phyloP scores from a whole-genome alignment of 805 yeast genomes.

The Lachancea waltii region DNA sequence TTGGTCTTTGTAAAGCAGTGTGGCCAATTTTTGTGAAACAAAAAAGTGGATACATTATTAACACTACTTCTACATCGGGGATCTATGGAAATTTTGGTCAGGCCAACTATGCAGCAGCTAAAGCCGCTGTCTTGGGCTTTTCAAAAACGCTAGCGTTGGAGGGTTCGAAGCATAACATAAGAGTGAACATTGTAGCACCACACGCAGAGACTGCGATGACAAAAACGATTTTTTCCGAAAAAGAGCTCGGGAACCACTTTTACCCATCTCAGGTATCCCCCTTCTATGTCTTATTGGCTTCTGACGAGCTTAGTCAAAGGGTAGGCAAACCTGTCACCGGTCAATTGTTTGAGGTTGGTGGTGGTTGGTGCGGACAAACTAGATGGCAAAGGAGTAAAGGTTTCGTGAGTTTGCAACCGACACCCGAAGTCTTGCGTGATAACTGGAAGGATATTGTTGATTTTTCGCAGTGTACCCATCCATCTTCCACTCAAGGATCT shows the following conservation, averaged over 20 bases:
- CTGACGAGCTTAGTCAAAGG: conserved; percentile 52
- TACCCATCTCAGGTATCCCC: conserved; percentile 91
- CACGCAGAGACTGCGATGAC: conserved; percentile 99
- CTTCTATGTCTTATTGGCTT: conserved; percentile 68
- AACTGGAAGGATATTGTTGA: conserved; percentile 62
- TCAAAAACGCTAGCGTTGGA: conserved; percentile 84
- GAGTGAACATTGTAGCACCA: conserved; percentile 84
- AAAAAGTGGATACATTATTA: conserved; percentile 73
- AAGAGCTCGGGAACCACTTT: conserved; percentile 67
- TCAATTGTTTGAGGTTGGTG: conserved; percentile 85
- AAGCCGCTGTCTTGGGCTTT: conserved; percentile 80
- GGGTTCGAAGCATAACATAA: conserved; percentile 73
- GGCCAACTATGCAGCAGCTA: conserved; percentile 92
- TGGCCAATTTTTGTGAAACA: conserved; percentile 87
- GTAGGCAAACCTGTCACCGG: conserved; percentile 50
- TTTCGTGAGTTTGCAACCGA: conserved; percentile 48
- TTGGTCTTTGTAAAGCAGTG: conserved; percentile 73
- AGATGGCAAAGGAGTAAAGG: conserved; percentile 95
- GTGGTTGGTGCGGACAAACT: conserved; percentile 93
- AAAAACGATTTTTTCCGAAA: conserved; percentile 69
- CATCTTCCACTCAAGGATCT: conserved; percentile 59
- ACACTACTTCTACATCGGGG: conserved; percentile 93
- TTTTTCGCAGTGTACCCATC: conserved; percentile 48
- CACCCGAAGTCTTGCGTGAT: conserved; percentile 65
- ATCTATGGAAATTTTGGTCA: conserved; percentile 97